Evolutionary conservation across 2,329 filamentous ascomycete species (phyloP).

Genomic region (Pyrenochaeta sp.): DNA sequence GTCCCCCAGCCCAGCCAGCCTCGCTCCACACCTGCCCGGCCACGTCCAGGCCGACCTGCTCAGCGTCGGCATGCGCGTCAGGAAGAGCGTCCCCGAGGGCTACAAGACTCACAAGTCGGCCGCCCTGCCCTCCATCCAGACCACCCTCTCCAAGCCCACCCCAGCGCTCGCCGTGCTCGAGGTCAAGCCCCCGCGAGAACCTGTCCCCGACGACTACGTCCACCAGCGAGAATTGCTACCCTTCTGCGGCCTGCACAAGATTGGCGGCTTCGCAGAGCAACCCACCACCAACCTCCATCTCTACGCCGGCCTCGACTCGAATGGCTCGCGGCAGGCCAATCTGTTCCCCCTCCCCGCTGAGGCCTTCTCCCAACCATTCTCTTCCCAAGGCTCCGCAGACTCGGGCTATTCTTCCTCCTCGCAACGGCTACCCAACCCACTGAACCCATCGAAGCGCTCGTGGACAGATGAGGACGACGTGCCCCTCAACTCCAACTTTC

Average conservation of each 20-base stretch:
- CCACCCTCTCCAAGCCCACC: conserved; percentile 29
- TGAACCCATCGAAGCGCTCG: conserved; percentile 52
- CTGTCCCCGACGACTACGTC: conserved; percentile 28
- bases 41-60: conserved; percentile 82
- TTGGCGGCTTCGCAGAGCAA: conserved; percentile 72
- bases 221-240: conserved; percentile 71
- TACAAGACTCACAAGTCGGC: conserved; percentile 76
- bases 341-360: conserved; percentile 42
- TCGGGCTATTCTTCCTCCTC: conserved; percentile 37
- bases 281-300: conserved; percentile 50
- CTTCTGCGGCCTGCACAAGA: conserved; percentile 81
- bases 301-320: conserved; percentile 49
- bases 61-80: conserved; percentile 90
- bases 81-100: conserved; percentile 91
- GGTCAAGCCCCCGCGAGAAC: conserved; percentile 31
- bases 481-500: conserved; percentile 34
- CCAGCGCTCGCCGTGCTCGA: conserved; percentile 19
- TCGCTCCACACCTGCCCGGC: conserved; percentile 64
- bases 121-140: conserved; percentile 32
- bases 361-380: conserved; percentile 44
- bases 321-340: conserved; percentile 32
- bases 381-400: conserved; percentile 37
- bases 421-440: conserved; percentile 23
- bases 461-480: conserved; percentile 50
- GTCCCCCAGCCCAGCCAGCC: conserved; percentile 21